Percentiles rank a stretch among this genome's conserved stretches.
phyloP scores from a whole-genome alignment of 2,329 filamentous ascomycete species.

The Stemphylium vesicarium region DNA sequence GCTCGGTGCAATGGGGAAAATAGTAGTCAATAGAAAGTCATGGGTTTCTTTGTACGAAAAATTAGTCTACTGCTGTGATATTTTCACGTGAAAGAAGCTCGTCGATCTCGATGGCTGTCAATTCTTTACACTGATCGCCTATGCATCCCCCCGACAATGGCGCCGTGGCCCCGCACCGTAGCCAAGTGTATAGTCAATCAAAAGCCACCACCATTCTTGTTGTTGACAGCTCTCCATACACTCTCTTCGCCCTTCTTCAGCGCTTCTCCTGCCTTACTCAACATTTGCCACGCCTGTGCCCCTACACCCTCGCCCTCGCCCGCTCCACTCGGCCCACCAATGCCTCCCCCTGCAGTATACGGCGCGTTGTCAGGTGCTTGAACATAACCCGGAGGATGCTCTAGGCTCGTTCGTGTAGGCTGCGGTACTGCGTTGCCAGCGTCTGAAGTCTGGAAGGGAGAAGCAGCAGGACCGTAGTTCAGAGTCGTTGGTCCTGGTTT shows the following conservation, averaged over 20 bases:
- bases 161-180: not conserved
- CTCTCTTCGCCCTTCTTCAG: conserved; percentile 46
- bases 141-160: not conserved
- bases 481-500: conserved; percentile 48
- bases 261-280: conserved; percentile 46
- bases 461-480: conserved; percentile 44
- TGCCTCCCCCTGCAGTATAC: conserved; percentile 50
- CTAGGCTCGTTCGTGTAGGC: conserved; percentile 31
- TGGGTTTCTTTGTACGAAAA: conserved; percentile 36
- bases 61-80: conserved; percentile 13
- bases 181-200: not conserved
- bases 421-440: conserved; percentile 22
- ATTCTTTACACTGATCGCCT: too few species aligned
- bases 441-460: conserved; percentile 35
- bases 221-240: conserved; percentile 43
- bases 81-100: not conserved
- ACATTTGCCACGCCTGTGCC: conserved; percentile 42
- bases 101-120: not conserved
- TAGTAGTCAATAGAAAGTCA: conserved; percentile 48
- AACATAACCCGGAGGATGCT: conserved; percentile 57
- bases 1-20: conserved; percentile 48
- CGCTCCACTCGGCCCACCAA: conserved; percentile 35
- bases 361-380: conserved; percentile 52
- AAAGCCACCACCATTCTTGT: conserved; percentile 25
- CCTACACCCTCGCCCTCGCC: conserved; percentile 34